Percentiles rank a stretch among this genome's conserved stretches.
These are phyloP conservation scores for Austroboletus festivus DNA, from an alignment of 768 basidiomycete species.

Conservation along the genomic window DNA sequence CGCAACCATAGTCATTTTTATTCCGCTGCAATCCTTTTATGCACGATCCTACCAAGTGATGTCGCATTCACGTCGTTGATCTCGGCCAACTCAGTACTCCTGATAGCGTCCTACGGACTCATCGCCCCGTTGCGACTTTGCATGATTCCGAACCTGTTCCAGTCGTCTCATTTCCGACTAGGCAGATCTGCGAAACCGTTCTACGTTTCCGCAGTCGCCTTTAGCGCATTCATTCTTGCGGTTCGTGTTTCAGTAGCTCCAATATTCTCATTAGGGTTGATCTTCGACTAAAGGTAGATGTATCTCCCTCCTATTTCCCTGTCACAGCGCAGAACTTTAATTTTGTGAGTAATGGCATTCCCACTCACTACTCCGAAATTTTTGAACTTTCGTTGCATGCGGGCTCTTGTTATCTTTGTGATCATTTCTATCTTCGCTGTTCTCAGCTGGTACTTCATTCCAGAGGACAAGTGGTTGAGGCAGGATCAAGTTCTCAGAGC, in stretches of 20 bases:
- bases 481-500: conserved; percentile 56
- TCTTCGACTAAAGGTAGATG: conserved; percentile 52
- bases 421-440: conserved; percentile 78
- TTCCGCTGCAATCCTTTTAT: conserved; percentile 77
- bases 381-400: neutral
- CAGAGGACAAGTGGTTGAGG: conserved; percentile 78
- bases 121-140: conserved; percentile 73
- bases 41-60: conserved; percentile 84
- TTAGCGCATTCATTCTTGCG: conserved; percentile 72
- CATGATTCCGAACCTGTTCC: conserved; percentile 76
- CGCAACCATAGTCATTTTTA: conserved; percentile 83
- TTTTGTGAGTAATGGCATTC: conserved; percentile 66
- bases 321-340: conserved; percentile 76
- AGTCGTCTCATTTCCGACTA: conserved; percentile 67
- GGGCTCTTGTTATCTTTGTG: conserved; percentile 80
- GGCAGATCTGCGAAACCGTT: conserved; percentile 66
- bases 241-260: conserved; percentile 40
- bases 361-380: neutral
- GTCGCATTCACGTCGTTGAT: conserved; percentile 91
- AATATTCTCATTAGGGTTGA: conserved; percentile 5
- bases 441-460: conserved; percentile 74
- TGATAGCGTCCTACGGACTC: conserved; percentile 84
- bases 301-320: conserved; percentile 88
- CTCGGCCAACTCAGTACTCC: conserved; percentile 82
- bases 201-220: conserved; percentile 63